Percentiles rank a stretch among this genome's conserved stretches.
These are phyloP conservation scores for Bipolaris zeicola DNA, from an alignment of 2,329 filamentous ascomycete genomes.

Conservation along the genomic window DNA sequence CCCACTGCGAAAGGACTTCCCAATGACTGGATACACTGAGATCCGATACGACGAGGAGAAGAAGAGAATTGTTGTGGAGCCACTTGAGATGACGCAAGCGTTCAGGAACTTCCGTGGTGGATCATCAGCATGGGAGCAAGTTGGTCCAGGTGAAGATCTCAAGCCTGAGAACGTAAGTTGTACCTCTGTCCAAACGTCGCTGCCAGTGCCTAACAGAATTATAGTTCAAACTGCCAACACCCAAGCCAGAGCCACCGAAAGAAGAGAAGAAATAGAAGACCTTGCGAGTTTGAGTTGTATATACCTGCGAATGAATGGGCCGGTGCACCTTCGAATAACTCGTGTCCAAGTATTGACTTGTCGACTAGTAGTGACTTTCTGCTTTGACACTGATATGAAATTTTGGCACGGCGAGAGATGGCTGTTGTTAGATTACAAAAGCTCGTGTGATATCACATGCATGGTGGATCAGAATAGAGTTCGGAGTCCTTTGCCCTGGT, in stretches of 20 bases:
- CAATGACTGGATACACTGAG: constrained; percentile 96
- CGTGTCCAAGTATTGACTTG: not conserved
- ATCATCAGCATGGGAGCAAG: constrained; percentile 66
- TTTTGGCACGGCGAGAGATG: not conserved
- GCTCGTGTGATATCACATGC: not conserved
- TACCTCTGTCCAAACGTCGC: not conserved
- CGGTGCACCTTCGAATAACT: constrained; percentile 17
- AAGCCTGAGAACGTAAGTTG: constrained; percentile 69
- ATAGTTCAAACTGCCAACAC: constrained; percentile 89
- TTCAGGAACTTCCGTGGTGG: constrained; percentile 98
- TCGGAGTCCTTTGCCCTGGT: not conserved
- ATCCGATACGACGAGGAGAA: constrained; percentile 99
- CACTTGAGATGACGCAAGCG: constrained; percentile 94
- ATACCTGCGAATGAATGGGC: constrained; percentile 43
- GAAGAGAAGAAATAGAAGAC: constrained; percentile 83
- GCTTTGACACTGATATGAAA: not conserved
- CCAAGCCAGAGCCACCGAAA: constrained; percentile 87
- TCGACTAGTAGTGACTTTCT: not conserved
- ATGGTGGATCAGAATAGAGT: not conserved
- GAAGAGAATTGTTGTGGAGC: constrained; percentile 98
- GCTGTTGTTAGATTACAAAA: not conserved
- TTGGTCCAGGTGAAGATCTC: constrained; percentile 73
- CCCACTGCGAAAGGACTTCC: constrained; percentile 96
- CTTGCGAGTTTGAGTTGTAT: constrained; percentile 45
- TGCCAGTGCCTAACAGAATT: constrained; percentile 6